These are phyloP conservation scores for Calocera viscosa DNA, from an alignment of 768 basidiomycete species.

Conservation along the genomic window DNA sequence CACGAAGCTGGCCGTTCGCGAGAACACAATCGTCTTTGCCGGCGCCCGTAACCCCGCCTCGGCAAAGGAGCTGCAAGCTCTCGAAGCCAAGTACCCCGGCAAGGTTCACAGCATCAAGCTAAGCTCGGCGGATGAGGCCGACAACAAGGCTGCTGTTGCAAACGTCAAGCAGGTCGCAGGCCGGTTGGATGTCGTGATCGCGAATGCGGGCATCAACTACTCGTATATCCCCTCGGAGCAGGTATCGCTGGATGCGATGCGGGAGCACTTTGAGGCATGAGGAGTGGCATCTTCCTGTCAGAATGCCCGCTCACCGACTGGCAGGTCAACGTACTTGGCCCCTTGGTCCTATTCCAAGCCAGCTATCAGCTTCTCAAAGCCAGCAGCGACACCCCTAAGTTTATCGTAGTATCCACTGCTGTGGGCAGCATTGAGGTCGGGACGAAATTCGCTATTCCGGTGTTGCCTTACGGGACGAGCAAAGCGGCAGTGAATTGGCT, in stretches of 20 bases:
- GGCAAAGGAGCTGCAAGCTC: not conserved
- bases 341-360: constrained; percentile 19
- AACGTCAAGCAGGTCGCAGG: constrained; percentile 14
- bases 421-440: constrained; percentile 10
- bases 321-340: constrained; percentile 17
- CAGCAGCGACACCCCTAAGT: constrained; percentile 8
- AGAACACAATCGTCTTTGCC: constrained; percentile 16
- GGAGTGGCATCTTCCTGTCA: too few relatives aligned
- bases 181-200: constrained; percentile 18
- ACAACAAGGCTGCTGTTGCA: constrained; percentile 12
- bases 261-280: not conserved
- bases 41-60: constrained; percentile 13
- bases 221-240: not conserved
- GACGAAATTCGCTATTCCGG: not conserved
- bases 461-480: constrained; percentile 8
- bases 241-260: not conserved
- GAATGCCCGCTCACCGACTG: too few relatives aligned
- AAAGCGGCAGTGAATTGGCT: constrained; percentile 19
- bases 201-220: constrained; percentile 18
- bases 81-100: not conserved
- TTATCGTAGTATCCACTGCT: constrained; percentile 14
- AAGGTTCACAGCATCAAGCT: constrained; percentile 16
- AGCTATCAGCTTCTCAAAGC: constrained; percentile 13
- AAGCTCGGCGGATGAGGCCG: constrained; percentile 11
- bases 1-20: not conserved